A percentile compares a stretch with the other conserved stretches of the same genome.
Evolutionary conservation across 441 rosid species (phyloP).

Genomic region (Macaranga tanarius): DNA sequence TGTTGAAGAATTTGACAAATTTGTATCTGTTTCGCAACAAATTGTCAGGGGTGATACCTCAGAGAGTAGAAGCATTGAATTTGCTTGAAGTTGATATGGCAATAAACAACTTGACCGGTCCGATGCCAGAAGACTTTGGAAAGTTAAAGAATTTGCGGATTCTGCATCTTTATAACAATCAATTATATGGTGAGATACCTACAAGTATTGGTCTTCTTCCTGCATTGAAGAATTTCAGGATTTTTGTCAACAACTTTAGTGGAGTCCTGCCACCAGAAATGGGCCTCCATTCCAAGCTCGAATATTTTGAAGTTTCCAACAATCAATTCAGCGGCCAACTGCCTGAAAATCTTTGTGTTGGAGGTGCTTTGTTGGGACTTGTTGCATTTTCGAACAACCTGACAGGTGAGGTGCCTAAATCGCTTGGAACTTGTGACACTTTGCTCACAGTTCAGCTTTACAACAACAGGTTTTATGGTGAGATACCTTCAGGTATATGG

Average conservation of each 20-base stretch:
- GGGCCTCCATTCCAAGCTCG: slow-evolving; percentile 62
- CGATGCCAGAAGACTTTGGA: slow-evolving; percentile 58
- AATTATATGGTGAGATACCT: slow-evolving; percentile 61
- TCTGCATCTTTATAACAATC: slow-evolving; percentile 45
- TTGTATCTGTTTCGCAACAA: slow-evolving; percentile 51
- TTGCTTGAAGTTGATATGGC: slow-evolving; percentile 55
- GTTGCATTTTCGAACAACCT: slow-evolving; percentile 63
- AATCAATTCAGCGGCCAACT: slow-evolving; percentile 67
- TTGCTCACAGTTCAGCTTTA: slow-evolving; percentile 60
- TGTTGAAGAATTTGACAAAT: slow-evolving; percentile 42
- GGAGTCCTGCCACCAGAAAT: slow-evolving; percentile 67
- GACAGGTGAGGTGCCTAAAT: slow-evolving; percentile 59
- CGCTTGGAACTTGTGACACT: slow-evolving; percentile 58
- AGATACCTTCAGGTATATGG: slow-evolving; percentile 72
- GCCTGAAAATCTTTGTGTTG: slow-evolving; percentile 67
- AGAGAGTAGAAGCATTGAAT: slow-evolving; percentile 35
- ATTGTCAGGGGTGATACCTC: slow-evolving; percentile 60
- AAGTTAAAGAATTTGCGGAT: slow-evolving; percentile 44
- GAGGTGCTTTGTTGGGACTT: slow-evolving; percentile 53
- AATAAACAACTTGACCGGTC: slow-evolving; percentile 53
- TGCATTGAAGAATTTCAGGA: slow-evolving; percentile 27
- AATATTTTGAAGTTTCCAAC: slow-evolving; percentile 50
- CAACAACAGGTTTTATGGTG: slow-evolving; percentile 68
- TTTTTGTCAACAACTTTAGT: slow-evolving; percentile 56
- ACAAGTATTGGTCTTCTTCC: slow-evolving; percentile 53